Evolutionary conservation across 345 rosid genomes (phyloP).

Genomic region (Eucalyptus lansdowneana): DNA sequence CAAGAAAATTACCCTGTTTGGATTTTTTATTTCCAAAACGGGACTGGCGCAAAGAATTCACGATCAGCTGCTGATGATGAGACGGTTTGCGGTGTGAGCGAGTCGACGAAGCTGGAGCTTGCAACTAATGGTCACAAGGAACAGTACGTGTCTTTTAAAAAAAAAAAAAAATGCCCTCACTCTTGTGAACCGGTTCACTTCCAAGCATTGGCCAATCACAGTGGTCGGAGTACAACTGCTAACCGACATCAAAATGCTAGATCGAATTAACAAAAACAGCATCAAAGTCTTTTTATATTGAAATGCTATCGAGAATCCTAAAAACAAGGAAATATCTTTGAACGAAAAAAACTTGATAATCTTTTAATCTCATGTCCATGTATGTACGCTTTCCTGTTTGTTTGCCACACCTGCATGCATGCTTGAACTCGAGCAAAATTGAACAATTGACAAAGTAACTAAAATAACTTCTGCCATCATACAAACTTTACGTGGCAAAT

Average conservation of each 20-base stretch:
- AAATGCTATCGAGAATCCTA: neutral
- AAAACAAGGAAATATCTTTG: neutral
- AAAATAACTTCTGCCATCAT: neutral
- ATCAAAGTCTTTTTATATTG: too few species aligned
- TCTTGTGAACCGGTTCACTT: neutral
- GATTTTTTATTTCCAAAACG: too few species aligned
- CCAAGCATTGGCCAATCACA: neutral
- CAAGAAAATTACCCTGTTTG: too few species aligned
- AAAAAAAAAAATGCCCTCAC: neutral
- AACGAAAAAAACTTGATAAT: neutral
- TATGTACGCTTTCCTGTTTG: neutral
- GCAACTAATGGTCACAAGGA: too few species aligned
- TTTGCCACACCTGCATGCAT: neutral
- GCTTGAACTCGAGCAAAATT: neutral
- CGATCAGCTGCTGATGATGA: too few species aligned
- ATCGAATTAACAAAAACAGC: neutral
- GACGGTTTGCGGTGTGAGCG: too few species aligned
- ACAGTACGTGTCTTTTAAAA: too few species aligned
- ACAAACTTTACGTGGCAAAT: neutral
- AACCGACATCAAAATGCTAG: neutral
- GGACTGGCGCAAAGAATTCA: too few species aligned
- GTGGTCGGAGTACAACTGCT: neutral
- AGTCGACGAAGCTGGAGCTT: too few species aligned
- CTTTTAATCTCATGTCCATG: neutral
- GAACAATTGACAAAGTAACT: neutral